Evolutionary conservation across 768 basidiomycete genomes (phyloP), one percentile per base, ranked within the genome.

Genomic region (Boletus insuetus): DNA sequence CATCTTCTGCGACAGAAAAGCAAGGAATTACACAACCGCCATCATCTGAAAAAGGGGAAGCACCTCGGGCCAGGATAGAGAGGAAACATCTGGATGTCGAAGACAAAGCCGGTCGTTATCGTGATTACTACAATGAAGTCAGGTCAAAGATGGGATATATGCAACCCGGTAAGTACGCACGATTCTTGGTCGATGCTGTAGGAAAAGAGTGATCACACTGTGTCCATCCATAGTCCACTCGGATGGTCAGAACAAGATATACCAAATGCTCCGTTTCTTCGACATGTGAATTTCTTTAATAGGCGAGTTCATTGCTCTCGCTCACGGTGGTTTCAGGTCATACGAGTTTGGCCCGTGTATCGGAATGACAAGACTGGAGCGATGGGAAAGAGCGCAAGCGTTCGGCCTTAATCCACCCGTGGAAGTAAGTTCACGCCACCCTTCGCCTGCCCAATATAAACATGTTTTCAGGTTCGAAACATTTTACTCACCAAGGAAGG

Each of bases 321-420:
- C 44, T 59, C 45, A 66, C 53, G 13, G 12, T 49, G n/a, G 20
- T 14, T 24, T 10, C 46, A 91, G 89, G 67, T 82, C 85, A 2
- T 87, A 86, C 53, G 83, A 90, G 59, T 94, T 85, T 64, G 92
- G 91, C 0, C 91, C 91, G 3, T 91, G 86, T 59, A 74, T 86
- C 20, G 89, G 91, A 0, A 79, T 91, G 51, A 81, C 84, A n/a
- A 83, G 94, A 29, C 72, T 96, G 14, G 84, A 94, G 58, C 78
- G 95, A 38, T 98, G 94, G 92, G 82, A 94, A 65, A 79, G 94
- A 46, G 95, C 95, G 0, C 69, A 85, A 26, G 78, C 79, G 11
- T 76, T 95, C 43, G 92, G 92, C 3, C 74, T 97, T 19, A 77
- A 86, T 45, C 95, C 94, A 14, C 94, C 93, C 4, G 58, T 66